These are phyloP conservation scores for Neofusicoccum ribis DNA, from an alignment of 2,329 filamentous ascomycete species.

Conservation along the genomic window DNA sequence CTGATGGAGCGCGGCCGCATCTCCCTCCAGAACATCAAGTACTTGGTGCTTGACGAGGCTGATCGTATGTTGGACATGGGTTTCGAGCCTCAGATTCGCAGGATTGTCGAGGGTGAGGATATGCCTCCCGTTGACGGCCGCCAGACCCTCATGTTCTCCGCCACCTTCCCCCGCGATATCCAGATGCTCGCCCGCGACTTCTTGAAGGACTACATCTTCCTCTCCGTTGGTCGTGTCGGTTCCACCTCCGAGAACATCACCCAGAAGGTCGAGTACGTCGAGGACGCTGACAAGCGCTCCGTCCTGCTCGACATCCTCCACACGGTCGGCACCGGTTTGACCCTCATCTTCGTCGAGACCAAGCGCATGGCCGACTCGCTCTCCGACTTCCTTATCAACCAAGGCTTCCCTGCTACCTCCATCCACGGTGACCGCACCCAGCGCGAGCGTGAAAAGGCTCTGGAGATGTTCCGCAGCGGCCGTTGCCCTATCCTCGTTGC, in stretches of 20 bases:
- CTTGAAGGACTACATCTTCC: slow-evolving; percentile 98
- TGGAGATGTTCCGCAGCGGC: slow-evolving; percentile 96
- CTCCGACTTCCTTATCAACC: slow-evolving; percentile 97
- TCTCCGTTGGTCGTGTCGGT: slow-evolving; percentile 96
- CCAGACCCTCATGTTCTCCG: slow-evolving; percentile 99
- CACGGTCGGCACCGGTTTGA: slow-evolving; percentile 85
- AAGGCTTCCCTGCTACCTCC: slow-evolving; percentile 95
- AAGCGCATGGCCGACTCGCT: slow-evolving; percentile 99
- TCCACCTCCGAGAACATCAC: slow-evolving; percentile 99
- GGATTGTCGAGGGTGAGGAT: slow-evolving; percentile 97
- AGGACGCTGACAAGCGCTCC: slow-evolving; percentile 96
- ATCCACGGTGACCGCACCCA: slow-evolving; percentile 99
- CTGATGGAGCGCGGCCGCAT: slow-evolving; percentile 98
- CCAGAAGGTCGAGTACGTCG: slow-evolving; percentile 96
- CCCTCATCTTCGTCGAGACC: slow-evolving; percentile 97
- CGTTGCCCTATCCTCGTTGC: slow-evolving; percentile 96
- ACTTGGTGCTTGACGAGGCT: slow-evolving; percentile 96
- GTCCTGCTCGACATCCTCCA: slow-evolving; percentile 96
- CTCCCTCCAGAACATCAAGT: slow-evolving; percentile 98
- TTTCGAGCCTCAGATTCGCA: slow-evolving; percentile 99
- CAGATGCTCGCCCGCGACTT: slow-evolving; percentile 99
- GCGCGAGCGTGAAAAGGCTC: slow-evolving; percentile 94
- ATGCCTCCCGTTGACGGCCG: slow-evolving; percentile 83
- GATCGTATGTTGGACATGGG: slow-evolving; percentile 99
- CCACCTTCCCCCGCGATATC: slow-evolving; percentile 98